phyloP scores from a whole-genome alignment of 1,284 basidiomycete species.

The Fistulinella cinereoalba region DNA sequence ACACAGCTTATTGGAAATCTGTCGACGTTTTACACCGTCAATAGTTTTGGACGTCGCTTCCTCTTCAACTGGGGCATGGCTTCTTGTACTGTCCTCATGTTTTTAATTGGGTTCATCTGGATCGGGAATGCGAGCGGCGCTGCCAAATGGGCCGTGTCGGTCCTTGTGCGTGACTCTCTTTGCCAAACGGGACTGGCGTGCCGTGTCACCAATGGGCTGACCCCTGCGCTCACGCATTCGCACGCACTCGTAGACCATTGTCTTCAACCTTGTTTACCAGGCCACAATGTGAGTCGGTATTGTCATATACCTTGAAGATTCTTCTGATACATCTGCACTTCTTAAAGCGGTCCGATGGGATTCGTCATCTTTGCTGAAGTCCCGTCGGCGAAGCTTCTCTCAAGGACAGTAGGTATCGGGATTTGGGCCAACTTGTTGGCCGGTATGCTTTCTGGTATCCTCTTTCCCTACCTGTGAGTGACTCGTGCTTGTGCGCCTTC shows the following conservation, averaged over 20 bases:
- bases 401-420: constrained; percentile 31
- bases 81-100: constrained; percentile 21
- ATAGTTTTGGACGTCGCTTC: constrained; percentile 25
- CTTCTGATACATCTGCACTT: no score
- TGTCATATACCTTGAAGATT: no score
- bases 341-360: constrained; percentile 25
- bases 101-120: constrained; percentile 31
- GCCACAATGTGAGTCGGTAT: constrained; percentile 22
- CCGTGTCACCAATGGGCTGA: no score
- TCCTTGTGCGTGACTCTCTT: no score
- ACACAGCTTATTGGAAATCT: constrained; percentile 26
- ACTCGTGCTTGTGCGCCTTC: no score
- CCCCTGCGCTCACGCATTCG: no score
- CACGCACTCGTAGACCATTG: constrained; percentile 23
- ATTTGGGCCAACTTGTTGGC: constrained; percentile 25
- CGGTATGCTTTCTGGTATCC: constrained; percentile 21
- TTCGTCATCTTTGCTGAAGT: constrained; percentile 31
- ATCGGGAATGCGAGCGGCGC: constrained; percentile 11
- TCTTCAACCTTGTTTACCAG: constrained; percentile 31
- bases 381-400: constrained; percentile 31
- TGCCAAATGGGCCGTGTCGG: constrained; percentile 23
- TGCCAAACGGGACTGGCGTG: no score
- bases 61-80: constrained; percentile 32
- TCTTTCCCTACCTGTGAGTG: constrained; percentile 31
- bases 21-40: constrained; percentile 26